Base-by-base conservation (phyloP, 106 monocot genomes). In the Vanilla planifolia region DNA sequence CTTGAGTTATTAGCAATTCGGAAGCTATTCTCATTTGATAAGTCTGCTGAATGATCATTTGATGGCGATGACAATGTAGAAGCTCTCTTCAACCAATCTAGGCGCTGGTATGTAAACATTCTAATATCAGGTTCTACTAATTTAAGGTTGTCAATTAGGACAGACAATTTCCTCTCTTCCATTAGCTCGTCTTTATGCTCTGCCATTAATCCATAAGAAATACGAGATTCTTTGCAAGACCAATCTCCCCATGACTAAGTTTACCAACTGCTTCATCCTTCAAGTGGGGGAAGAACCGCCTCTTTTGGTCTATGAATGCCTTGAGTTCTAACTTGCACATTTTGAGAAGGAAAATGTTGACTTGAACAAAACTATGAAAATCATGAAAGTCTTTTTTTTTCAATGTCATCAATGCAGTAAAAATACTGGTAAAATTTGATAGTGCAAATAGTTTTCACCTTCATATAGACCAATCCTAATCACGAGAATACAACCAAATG, bases 261-360 rank as follows among this genome's bases (percentile, higher is more conserved):
- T 66, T 81, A 26, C 27, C 56, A 51, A 56, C 51, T 29, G 65
- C 29, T 47, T 95, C 80, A 45, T 86, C 86, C 67, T 98, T 88
- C 42, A 98, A 71, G 44, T 91, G 91, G 59, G 96, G 91, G 43
- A 98, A 98, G 79, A 86, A 98, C 3, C 79, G 79, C 60, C 74
- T 84, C 65, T 98, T 98, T 72, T 98, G 91, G 52, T 98, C 88
- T 59, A 74, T 81, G 59, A 98, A 98, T 66, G 91, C 91, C 60
- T 98, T 98, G 15, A 98, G 79, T 61, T 91, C 96, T 67, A 98
- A 77, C 69, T 91, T 96, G 68, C 6, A 60, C 76, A 62, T 32
- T 20, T 37, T 27, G 48, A 69, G 30, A 30, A 32, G n/a, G n/a
- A n/a, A n/a, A n/a, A n/a, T n/a, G n/a, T n/a, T n/a, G n/a, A n/a